Base-by-base conservation (phyloP, 768 basidiomycete species). In the Boletus barrowsii region DNA sequence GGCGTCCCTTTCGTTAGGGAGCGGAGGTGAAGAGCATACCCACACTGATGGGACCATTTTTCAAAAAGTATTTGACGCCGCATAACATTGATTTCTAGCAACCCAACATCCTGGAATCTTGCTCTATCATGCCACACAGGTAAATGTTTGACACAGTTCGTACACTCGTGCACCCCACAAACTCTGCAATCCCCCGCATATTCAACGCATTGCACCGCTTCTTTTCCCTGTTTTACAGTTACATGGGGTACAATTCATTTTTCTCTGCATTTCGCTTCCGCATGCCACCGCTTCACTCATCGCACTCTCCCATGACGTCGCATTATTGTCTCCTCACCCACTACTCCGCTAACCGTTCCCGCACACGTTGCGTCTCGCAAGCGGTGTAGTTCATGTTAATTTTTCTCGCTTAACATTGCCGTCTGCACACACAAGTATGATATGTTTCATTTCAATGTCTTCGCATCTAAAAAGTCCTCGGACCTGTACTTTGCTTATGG, bases 1-100 rank as follows among this genome's bases (percentile, higher is more conserved):
- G 69, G 71, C 14, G 69, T 73, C 15, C 72, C 53, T 62, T 74
- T 59, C 71, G 75, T 54, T 58, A 72, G 57, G 63, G 58, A 69
- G 7, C 62, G 67, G 44, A 67, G 69, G 56, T 72, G 35, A 70
- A 39, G 37, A 13, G n/a, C 49, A 44, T 37, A 14, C 17, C 22
- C 24, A 20, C 49, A 35, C 49, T 8, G 33, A 42, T 44, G 13
- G 53, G 32, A 54, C 47, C 24, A n/a, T 56, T 58, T 55, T 39
- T 55, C 13, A 40, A 62, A 68, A 68, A 43, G 56, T 57, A 63
- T 57, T 42, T 55, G 32, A 45, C 54, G 47, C 41, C 47, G 52
- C 54, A 42, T 54, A 49, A 57, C 10, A 41, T 54, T 53, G 55
- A 55, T 58, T 57, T 52, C 39, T 48, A 47, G 44, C 43, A 59